Evolutionary conservation across 345 rosid genomes (phyloP).

Genomic region (Brassica rapa): DNA sequence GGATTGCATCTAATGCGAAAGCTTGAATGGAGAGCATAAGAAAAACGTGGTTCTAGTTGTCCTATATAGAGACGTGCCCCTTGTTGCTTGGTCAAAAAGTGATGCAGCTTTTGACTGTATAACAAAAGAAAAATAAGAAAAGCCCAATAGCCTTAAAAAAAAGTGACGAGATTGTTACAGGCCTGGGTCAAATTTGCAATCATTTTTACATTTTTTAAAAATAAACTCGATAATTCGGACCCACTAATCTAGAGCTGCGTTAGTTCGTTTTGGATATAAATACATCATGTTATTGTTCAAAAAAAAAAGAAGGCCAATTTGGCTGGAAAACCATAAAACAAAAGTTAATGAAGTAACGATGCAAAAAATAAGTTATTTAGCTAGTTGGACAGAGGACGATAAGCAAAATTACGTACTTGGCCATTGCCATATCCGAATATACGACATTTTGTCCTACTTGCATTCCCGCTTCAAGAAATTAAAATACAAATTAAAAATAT

Average conservation of each 20-base stretch:
- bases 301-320: too few species aligned
- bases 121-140: background rate
- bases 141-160: background rate
- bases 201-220: background rate
- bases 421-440: too few species aligned
- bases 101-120: background rate
- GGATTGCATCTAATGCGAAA: background rate
- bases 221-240: background rate
- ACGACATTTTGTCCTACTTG: too few species aligned
- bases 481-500: too few species aligned
- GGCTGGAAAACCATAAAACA: too few species aligned
- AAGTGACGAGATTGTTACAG: background rate
- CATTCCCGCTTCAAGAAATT: too few species aligned
- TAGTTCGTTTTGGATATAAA: background rate
- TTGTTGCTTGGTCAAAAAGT: constrained; percentile 16
- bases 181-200: background rate
- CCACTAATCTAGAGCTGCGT: background rate
- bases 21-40: background rate
- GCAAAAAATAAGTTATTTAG: too few species aligned
- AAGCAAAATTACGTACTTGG: too few species aligned
- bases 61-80: background rate
- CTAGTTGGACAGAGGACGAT: too few species aligned
- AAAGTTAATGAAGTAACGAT: too few species aligned
- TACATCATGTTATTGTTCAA: too few species aligned
- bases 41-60: constrained; percentile 5